These are phyloP conservation scores for Fusarium scirpi DNA, from an alignment of 2,329 filamentous ascomycete species.

Conservation along the genomic window DNA sequence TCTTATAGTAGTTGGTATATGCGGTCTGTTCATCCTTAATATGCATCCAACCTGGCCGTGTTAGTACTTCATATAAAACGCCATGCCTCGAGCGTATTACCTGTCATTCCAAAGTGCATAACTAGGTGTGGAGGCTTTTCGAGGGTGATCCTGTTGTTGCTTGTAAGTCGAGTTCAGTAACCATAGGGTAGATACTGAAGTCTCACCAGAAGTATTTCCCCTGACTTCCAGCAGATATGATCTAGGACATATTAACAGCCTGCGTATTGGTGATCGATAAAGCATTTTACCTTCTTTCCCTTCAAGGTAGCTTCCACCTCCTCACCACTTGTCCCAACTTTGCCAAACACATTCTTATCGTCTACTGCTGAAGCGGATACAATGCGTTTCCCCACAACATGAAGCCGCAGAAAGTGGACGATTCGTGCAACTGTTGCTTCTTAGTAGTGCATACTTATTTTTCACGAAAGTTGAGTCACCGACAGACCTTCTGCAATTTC, in stretches of 20 bases:
- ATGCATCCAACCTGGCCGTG: conserved; percentile 78
- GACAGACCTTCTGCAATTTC: conserved; percentile 70
- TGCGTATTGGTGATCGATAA: background rate
- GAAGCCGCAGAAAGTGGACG: conserved; percentile 84
- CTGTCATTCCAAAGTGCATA: conserved; percentile 86
- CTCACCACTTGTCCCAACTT: conserved; percentile 82
- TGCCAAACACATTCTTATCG: conserved; percentile 89
- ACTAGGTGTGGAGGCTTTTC: conserved; percentile 86
- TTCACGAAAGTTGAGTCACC: conserved; percentile 1
- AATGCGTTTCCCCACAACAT: conserved; percentile 87
- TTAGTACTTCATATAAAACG: conserved; percentile 12
- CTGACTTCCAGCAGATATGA: conserved; percentile 79
- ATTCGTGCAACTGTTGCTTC: conserved; percentile 76
- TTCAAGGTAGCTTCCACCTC: conserved; percentile 80
- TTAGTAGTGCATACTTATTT: conserved; percentile 5
- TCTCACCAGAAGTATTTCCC: conserved; percentile 94
- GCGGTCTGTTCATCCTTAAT: conserved; percentile 82
- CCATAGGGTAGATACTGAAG: conserved; percentile 1
- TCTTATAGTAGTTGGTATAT: conserved; percentile 86
- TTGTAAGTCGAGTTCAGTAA: conserved; percentile 2
- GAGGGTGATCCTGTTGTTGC: conserved; percentile 60
- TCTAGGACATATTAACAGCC: conserved; percentile 50
- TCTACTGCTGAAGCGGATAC: conserved; percentile 76
- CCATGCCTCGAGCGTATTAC: conserved; percentile 47
- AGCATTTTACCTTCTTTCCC: conserved; percentile 70